Base-by-base conservation (phyloP, 352 stramenopile genomes). In the Phytopythium kandeliae region DNA sequence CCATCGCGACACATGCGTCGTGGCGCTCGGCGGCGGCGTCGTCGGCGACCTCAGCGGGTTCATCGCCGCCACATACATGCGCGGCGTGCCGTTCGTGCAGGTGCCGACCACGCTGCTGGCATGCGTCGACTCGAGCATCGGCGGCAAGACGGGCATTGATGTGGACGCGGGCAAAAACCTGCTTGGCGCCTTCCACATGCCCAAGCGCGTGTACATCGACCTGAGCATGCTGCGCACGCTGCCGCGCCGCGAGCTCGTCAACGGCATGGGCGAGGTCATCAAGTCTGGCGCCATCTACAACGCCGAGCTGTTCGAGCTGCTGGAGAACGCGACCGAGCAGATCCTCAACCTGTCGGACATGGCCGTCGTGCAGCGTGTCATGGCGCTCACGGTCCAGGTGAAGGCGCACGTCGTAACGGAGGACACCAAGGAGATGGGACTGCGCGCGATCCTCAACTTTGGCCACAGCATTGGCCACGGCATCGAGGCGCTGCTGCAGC, bases 381-480 rank as follows among this genome's bases (percentile, higher is more conserved):
- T 91, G 7, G 65, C 68, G 28, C 71, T 77, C 41, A 79, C 77
- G 2, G 79, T 83, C 38, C 63, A 96, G 56, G 96, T 98, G 54
- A 99, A 99, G 71, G 90, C 94, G 24, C 85, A 86, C 37, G 94
- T 99, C 24, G 96, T 99, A 13, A 96, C 95, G 31, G 70, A 86
- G 13, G 96, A 99, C 65, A 95, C 97, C 48, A 95, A 95, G 63
- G 96, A 99, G 69, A 94, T 93, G 55, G 96, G 95, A 1, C 55
- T 98, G 25, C 83, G 97, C 16, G 96, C 96, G 15, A 98, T 98
- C 33, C 84, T 99, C 34, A 99, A 99, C 75, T 92, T 99, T 55
- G 97, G 97, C n/a, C 97, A 99, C 80, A 99, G 96, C 47, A 96
- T 99, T 58, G 97, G 96, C 51, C 97, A 99, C 68, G 96, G 96